Evolutionary conservation across 169 alveolate species (phyloP), one percentile per base, ranked within the genome.

Genomic region (Babesia ovis): DNA sequence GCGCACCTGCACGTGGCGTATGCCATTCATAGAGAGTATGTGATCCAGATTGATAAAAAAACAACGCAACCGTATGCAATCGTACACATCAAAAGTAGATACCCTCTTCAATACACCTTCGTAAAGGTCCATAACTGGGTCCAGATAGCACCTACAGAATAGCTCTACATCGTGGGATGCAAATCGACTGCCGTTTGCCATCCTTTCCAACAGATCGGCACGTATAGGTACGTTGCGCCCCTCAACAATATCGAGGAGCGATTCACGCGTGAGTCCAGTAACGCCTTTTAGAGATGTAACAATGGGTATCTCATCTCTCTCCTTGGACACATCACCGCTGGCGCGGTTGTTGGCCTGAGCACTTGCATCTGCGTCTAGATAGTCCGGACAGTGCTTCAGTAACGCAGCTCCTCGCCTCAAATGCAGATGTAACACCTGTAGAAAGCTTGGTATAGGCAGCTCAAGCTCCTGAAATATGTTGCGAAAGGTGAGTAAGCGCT

Each of bases 1-100:
- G 23, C 86, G 61, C 2, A 77, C 4, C 4, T 53, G 48, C 54
- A 57, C 58, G 67, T 77, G 67, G 11, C 59, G 48, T 11, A 77
- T 34, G 9, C 62, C 61, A 41, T 68, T 34, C 46, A 23, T 8
- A 22, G 45, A 29, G 11, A 77, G 67, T 0, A 60, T 51, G 29
- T 68, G 37, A 32, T 77, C 86, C 69, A 77, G 64, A 43, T 61
- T 57, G 35, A 69, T 45, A 39, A 77, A 77, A 31, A 58, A 69
- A 53, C 71, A 61, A 0, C 64, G 72, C 37, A 77, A 45, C 57
- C 73, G 18, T 12, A 77, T 55, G 48, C 81, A 77, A 61, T 77
- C 86, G 41, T 56, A 66, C 3, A 77, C 16, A 48, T 54, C 67
- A 1, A 68, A 34, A 23, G 56, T 42, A n/a, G 54, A 41, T 8